These are phyloP conservation scores for Pyrenophora graminea DNA, from an alignment of 2,329 filamentous ascomycete genomes.

Conservation along the genomic window DNA sequence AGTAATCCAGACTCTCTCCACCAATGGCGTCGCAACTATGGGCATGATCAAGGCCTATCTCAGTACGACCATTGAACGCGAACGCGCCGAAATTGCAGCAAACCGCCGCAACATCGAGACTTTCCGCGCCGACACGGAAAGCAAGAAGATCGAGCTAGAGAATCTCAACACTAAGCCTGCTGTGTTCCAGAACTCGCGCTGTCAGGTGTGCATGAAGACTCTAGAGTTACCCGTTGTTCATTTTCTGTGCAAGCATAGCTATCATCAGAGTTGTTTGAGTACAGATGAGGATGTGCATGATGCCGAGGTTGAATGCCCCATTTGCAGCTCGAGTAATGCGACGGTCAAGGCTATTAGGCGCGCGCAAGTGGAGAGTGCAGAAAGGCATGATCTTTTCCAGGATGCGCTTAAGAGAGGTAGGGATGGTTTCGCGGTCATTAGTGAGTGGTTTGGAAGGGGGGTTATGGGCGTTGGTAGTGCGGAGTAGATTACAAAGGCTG, in stretches of 20 bases:
- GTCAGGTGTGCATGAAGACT: slow-evolving; percentile 75
- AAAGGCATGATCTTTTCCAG: slow-evolving; percentile 86
- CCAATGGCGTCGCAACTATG: slow-evolving; percentile 87
- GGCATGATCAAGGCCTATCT: slow-evolving; percentile 96
- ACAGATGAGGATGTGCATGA: slow-evolving; percentile 63
- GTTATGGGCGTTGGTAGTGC: slow-evolving; percentile 69
- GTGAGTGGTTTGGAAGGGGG: slow-evolving; percentile 92
- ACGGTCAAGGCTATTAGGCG: slow-evolving; percentile 85
- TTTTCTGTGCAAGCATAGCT: slow-evolving; percentile 95
- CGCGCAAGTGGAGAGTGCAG: slow-evolving; percentile 83
- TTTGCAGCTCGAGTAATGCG: slow-evolving; percentile 81
- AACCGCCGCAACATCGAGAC: slow-evolving; percentile 82
- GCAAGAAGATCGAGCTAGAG: slow-evolving; percentile 76
- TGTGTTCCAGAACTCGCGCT: slow-evolving; percentile 89
- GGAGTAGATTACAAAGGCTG: slow-evolving; percentile 20
- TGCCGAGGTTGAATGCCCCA: slow-evolving; percentile 76
- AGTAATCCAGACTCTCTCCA: slow-evolving; percentile 87
- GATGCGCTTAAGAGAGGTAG: slow-evolving; percentile 75
- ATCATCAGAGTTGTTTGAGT: slow-evolving; percentile 89
- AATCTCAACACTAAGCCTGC: slow-evolving; percentile 79
- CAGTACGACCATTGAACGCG: slow-evolving; percentile 82
- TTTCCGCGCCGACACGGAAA: slow-evolving; percentile 80
- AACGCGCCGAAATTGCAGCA: slow-evolving; percentile 80
- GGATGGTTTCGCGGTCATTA: slow-evolving; percentile 86
- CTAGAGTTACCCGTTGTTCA: slow-evolving; percentile 91